These are phyloP conservation scores for Suillus placidus DNA, from an alignment of 768 basidiomycete genomes.

Conservation along the genomic window DNA sequence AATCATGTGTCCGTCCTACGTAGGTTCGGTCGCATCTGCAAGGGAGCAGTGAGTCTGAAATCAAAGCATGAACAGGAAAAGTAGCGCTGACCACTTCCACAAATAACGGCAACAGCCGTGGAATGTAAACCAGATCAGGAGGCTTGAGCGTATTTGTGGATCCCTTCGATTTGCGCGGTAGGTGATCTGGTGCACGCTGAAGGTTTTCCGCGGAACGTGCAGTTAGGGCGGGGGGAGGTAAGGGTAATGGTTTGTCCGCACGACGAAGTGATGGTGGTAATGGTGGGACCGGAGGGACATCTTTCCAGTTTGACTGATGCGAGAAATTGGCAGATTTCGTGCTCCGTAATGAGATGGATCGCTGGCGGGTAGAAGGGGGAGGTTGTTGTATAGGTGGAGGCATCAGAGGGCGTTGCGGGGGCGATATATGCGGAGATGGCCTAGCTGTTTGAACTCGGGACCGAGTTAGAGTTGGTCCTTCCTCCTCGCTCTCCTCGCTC, in stretches of 20 bases:
- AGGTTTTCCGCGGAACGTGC: conserved; percentile 17
- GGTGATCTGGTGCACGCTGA: conserved; percentile 19
- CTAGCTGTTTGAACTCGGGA: conserved; percentile 2
- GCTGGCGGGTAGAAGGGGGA: conserved; percentile 18
- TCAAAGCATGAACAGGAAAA: not conserved
- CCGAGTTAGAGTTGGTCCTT: not conserved
- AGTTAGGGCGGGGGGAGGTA: conserved; percentile 26
- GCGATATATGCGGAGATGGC: conserved; percentile 6
- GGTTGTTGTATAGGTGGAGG: conserved; percentile 8
- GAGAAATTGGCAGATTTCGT: conserved; percentile 48
- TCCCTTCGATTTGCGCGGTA: conserved; percentile 47
- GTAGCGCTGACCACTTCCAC: conserved; percentile 77
- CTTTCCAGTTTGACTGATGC: conserved; percentile 24
- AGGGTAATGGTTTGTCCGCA: conserved; percentile 48
- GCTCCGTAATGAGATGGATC: conserved; percentile 49
- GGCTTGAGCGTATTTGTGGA: conserved; percentile 52
- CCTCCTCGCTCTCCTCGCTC: conserved; percentile 17
- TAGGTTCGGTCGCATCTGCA: conserved; percentile 41
- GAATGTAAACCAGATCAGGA: conserved; percentile 78
- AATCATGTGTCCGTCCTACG: conserved; percentile 15
- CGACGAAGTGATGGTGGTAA: conserved; percentile 41
- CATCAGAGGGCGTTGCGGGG: conserved; percentile 7
- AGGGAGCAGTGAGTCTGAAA: conserved; percentile 14
- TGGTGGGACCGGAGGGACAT: conserved; percentile 43
- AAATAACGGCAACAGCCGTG: conserved; percentile 85